These are phyloP conservation scores for Psilocybe azurescens DNA, from an alignment of 768 basidiomycete genomes.

Conservation along the genomic window DNA sequence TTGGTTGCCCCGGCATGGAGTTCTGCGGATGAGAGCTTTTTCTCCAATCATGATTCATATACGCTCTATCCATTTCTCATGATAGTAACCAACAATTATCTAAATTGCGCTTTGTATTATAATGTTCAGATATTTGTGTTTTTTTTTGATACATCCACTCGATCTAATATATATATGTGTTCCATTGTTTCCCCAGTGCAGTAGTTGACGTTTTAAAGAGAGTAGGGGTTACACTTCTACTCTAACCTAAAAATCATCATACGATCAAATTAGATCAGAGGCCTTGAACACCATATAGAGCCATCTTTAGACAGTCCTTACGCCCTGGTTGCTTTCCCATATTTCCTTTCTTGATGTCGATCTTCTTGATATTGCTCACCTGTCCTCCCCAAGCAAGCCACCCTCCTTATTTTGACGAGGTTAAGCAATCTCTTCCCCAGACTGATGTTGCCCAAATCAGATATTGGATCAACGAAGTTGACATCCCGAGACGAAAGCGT, in stretches of 20 bases:
- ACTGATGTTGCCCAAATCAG: not conserved
- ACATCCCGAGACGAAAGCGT: not conserved
- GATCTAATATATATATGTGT: no score
- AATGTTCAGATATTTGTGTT: not conserved
- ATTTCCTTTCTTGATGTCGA: not conserved
- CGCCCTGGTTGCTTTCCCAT: not conserved
- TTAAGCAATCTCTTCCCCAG: not conserved
- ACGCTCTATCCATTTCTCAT: not conserved
- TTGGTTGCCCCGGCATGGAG: slow-evolving; percentile 57
- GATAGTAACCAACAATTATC: not conserved
- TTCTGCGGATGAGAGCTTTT: slow-evolving; percentile 51
- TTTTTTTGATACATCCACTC: no score
- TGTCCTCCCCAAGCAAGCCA: not conserved
- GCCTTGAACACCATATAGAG: no score
- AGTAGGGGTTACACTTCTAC: no score
- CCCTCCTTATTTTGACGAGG: not conserved
- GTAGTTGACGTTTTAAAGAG: no score
- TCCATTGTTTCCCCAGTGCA: no score
- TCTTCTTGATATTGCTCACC: not conserved
- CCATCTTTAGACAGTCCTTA: no score
- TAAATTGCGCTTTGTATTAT: not conserved
- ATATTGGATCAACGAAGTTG: not conserved
- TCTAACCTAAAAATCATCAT: no score
- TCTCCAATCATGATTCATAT: not conserved
- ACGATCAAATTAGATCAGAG: no score